A percentile compares a stretch with the other conserved stretches of the same genome.
phyloP scores from a whole-genome alignment of 2,329 filamentous ascomycete genomes.

The Immersiporthe knoxdaviesiana region DNA sequence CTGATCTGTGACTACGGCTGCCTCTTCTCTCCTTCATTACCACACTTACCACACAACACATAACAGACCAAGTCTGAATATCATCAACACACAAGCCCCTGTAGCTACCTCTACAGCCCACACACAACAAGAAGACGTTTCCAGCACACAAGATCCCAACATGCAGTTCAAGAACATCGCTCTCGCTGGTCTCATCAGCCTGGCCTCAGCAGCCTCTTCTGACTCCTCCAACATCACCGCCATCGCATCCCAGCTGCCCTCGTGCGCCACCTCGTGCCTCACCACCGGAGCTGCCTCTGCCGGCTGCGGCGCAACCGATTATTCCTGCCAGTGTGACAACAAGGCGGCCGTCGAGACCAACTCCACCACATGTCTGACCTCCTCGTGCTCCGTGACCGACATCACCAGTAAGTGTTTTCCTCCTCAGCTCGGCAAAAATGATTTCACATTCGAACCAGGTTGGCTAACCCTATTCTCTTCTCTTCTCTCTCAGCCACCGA shows the following conservation, averaged over 20 bases:
- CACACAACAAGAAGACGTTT: background rate
- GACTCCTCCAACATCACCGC: slow-evolving; percentile 14
- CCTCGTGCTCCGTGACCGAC: slow-evolving; percentile 22
- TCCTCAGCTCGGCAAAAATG: background rate
- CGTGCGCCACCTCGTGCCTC: slow-evolving; percentile 26
- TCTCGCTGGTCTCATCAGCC: slow-evolving; percentile 24
- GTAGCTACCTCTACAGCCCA: slow-evolving; percentile 20
- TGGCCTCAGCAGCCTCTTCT: slow-evolving; percentile 23
- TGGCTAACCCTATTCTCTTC: too few relatives aligned
- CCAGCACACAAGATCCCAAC: slow-evolving; percentile 8
- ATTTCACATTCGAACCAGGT: too few relatives aligned
- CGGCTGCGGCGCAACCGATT: slow-evolving; percentile 24
- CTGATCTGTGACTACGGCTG: slow-evolving; percentile 10
- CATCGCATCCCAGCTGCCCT: slow-evolving; percentile 26
- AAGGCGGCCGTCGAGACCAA: slow-evolving; percentile 18
- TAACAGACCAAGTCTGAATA: background rate
- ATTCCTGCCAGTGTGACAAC: slow-evolving; percentile 26
- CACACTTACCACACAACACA: background rate
- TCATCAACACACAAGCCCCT: slow-evolving; percentile 13
- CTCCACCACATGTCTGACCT: slow-evolving; percentile 17
- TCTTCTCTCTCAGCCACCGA: slow-evolving; percentile 19
- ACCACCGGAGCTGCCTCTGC: slow-evolving; percentile 20
- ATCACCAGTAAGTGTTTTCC: slow-evolving; percentile 24
- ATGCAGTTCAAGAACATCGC: slow-evolving; percentile 29
- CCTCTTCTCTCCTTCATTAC: slow-evolving; percentile 1